Conservation (phyloP, 345 rosid species). For the Eucalyptus caleyi region DNA sequence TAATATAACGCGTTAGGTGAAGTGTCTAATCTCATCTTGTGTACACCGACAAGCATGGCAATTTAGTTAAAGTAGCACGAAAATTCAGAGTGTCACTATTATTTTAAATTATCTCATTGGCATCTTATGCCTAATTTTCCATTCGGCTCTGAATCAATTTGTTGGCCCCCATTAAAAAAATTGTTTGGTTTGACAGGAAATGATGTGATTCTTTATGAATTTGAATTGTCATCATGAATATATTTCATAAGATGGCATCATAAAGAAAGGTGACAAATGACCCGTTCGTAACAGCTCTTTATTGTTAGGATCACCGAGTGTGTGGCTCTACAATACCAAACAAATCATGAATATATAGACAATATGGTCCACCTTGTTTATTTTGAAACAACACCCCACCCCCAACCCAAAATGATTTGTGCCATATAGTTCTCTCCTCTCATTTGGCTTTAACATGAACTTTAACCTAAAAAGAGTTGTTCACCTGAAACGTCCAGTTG, state of each 20-base stretch:
- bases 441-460: neutral
- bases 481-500: neutral
- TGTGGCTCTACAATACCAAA: neutral
- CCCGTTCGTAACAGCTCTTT: fast-evolving
- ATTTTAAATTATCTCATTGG: neutral
- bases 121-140: neutral
- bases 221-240: neutral
- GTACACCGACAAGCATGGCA: neutral
- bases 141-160: neutral
- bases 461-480: neutral
- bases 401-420: neutral
- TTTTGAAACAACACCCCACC: neutral
- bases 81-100: neutral
- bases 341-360: neutral
- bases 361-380: neutral
- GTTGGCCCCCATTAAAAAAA: fast-evolving
- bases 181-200: neutral
- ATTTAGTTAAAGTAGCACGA: neutral
- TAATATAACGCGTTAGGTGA: neutral
- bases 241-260: neutral
- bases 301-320: neutral
- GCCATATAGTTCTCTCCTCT: neutral
- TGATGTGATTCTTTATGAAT: neutral
- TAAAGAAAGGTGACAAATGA: neutral
- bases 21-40: neutral